A percentile compares a stretch with the other conserved stretches of the same genome.
Evolutionary conservation across 768 basidiomycete genomes (phyloP).

Genomic region (Amanita subjunquillea): DNA sequence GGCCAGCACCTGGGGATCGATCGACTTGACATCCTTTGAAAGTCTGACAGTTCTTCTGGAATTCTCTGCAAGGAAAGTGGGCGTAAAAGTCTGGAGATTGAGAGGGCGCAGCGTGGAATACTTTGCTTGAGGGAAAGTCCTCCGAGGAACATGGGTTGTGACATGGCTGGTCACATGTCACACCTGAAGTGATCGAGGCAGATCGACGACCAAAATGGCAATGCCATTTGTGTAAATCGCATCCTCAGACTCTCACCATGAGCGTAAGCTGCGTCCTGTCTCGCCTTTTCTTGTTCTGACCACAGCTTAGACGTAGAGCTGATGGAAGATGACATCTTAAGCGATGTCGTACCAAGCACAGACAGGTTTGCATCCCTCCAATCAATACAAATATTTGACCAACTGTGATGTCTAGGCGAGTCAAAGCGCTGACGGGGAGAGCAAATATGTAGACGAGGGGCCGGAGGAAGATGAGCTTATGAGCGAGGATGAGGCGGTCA

Average conservation of each 20-base stretch:
- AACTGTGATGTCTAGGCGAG: too few relatives aligned
- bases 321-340: conserved; percentile 72
- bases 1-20: conserved; percentile 3
- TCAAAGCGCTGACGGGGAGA: conserved; percentile 64
- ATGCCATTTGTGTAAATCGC: too few relatives aligned
- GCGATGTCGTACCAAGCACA: conserved; percentile 79
- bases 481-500: conserved; percentile 27
- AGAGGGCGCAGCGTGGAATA: neutral
- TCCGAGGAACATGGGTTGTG: too few relatives aligned
- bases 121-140: too few relatives aligned
- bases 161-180: too few relatives aligned
- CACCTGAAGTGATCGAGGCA: too few relatives aligned
- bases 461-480: conserved; percentile 55
- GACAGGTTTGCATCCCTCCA: too few relatives aligned
- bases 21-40: neutral
- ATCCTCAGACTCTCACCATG: conserved; percentile 7
- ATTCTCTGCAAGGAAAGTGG: neutral
- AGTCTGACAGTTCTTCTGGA: neutral
- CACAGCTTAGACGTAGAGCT: conserved; percentile 19
- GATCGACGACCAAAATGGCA: too few relatives aligned
- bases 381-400: conserved; percentile 13
- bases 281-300: neutral
- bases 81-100: neutral
- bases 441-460: conserved; percentile 55
- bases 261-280: conserved; percentile 10